Base-by-base conservation (phyloP, 2,329 filamentous ascomycete genomes). In the Xylariaceae sp. region DNA sequence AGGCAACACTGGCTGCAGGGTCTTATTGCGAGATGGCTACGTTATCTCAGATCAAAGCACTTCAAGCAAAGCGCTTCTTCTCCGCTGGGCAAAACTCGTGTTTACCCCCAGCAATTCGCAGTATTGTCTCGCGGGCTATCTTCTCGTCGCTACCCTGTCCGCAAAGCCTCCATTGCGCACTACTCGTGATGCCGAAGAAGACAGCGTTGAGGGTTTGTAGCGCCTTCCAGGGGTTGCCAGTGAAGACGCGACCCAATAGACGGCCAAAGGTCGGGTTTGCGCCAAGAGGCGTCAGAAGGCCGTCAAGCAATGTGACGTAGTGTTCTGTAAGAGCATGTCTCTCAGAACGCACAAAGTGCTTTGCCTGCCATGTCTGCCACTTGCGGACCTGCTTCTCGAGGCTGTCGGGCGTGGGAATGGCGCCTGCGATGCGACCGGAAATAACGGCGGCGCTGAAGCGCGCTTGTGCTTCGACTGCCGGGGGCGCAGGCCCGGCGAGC, bases 391-490 rank as follows among this genome's bases (percentile, higher is more conserved):
- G 59, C 17, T 44, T 39, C 27, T 53, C 42, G 57, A 65, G 65
- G 29, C 57, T 41, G 12, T 57, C 57, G 10, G 51, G 47, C 5
- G 52, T 43, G 0, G 62, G 66, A 14, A 58, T 44, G n/a, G n/a
- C n/a, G n/a, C n/a, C n/a, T n/a, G 48, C 19, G 20, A 65, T 41
- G 16, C 51, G 53, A 5, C 58, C 59, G 2, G 50, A 45, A n/a
- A 68, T 35, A 3, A 63, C 50, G 10, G 58, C 61, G 7, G 60
- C 60, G 8, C 60, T 59, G 50, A 63, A 61, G 27, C 67, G 62
- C 14, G 63, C 61, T 52, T 67, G 64, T 2, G 62, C 60, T 45
- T 69, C 66, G 19, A 53, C 52, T 3, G 63, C 52, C 2, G 65
- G 62, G n/a, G 58, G 45, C 6, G 60, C 48, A 7, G 66, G 58